Evolutionary conservation across 2,329 filamentous ascomycete species (phyloP).

Genomic region (Trichoderma sp.): DNA sequence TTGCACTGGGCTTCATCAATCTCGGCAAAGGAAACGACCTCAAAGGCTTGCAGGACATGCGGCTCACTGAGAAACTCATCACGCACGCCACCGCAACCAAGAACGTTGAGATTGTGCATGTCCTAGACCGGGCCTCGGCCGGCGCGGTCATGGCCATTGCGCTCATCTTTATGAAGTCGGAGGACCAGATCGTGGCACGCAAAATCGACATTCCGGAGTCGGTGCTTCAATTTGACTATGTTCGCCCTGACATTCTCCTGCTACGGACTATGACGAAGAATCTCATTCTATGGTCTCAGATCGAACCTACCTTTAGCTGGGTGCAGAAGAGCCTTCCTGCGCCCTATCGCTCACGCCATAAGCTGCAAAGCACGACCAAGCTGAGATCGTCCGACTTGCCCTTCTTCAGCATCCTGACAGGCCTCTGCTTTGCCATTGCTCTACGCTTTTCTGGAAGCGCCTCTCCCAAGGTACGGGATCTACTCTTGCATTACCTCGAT

Average conservation of each 20-base stretch:
- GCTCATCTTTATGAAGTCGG: slow-evolving; percentile 96
- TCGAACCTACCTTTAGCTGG: slow-evolving; percentile 74
- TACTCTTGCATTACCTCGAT: slow-evolving; percentile 82
- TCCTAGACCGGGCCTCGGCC: slow-evolving; percentile 88
- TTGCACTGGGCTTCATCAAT: slow-evolving; percentile 92
- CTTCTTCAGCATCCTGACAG: slow-evolving; percentile 89
- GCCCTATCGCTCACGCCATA: slow-evolving; percentile 65
- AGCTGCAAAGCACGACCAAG: slow-evolving; percentile 59
- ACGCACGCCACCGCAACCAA: slow-evolving; percentile 85
- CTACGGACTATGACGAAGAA: slow-evolving; percentile 87
- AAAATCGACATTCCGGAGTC: slow-evolving; percentile 95
- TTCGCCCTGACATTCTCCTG: slow-evolving; percentile 89
- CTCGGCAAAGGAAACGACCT: slow-evolving; percentile 87
- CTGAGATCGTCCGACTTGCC: slow-evolving; percentile 83
- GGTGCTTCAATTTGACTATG: slow-evolving; percentile 88
- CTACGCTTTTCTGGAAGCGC: slow-evolving; percentile 75
- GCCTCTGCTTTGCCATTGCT: slow-evolving; percentile 79
- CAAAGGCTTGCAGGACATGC: slow-evolving; percentile 90
- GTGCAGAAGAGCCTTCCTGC: slow-evolving; percentile 71
- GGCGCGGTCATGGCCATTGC: slow-evolving; percentile 90
- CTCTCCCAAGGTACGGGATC: slow-evolving; percentile 70
- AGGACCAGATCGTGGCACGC: slow-evolving; percentile 79
- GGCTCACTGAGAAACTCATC: slow-evolving; percentile 83
- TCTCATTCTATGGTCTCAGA: slow-evolving; percentile 88
- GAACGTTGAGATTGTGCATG: slow-evolving; percentile 87